A percentile compares a stretch with the other conserved stretches of the same genome.
Conservation (phyloP, 2,329 filamentous ascomycete genomes). For the Microdochium bolleyi region DNA sequence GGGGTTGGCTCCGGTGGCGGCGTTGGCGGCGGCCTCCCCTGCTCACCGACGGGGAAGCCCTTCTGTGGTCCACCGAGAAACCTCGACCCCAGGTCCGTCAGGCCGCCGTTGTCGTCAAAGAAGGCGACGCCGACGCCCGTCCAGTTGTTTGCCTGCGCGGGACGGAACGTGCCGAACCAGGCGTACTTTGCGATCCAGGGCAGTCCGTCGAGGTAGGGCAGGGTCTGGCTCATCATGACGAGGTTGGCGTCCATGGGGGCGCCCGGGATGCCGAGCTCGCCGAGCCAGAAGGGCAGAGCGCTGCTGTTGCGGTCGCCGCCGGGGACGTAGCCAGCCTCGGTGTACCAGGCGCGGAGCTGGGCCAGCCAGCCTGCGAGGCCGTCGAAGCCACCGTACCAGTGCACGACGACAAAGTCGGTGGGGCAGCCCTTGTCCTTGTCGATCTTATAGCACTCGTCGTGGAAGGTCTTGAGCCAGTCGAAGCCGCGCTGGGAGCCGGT, state of each 20-base stretch:
- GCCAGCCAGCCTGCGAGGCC: slow-evolving; percentile 26
- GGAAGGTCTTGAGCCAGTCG: slow-evolving; percentile 29
- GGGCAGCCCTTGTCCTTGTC: slow-evolving; percentile 26
- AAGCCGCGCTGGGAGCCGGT: slow-evolving; percentile 29
- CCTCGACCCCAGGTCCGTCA: slow-evolving; percentile 27
- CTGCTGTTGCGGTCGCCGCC: slow-evolving; percentile 2
- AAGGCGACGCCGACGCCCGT: slow-evolving; percentile 28
- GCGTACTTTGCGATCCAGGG: slow-evolving; percentile 28
- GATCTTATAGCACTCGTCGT: slow-evolving; percentile 29
- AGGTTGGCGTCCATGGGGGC: slow-evolving; percentile 22
- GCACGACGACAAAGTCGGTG: slow-evolving; percentile 29
- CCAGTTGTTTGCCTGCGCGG: slow-evolving; percentile 27
- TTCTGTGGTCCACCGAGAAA: slow-evolving; percentile 29
- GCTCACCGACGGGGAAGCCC: slow-evolving; percentile 25
- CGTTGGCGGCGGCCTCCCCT: slow-evolving; percentile 4
- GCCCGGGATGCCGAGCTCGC: slow-evolving; percentile 29
- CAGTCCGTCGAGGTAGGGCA: slow-evolving; percentile 22
- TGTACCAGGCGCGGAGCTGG: slow-evolving; percentile 26
- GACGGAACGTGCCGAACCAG: slow-evolving; percentile 31
- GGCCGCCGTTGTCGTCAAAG: slow-evolving; percentile 24
- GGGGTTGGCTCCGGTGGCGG: neutral
- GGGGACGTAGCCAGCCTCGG: slow-evolving; percentile 6
- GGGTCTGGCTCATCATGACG: slow-evolving; percentile 30
- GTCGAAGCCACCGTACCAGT: slow-evolving; percentile 29
- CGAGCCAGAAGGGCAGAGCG: slow-evolving; percentile 25